A percentile compares a stretch with the other conserved stretches of the same genome.
Conservation (phyloP, 106 monocot genomes). For the Dioscorea alata region DNA sequence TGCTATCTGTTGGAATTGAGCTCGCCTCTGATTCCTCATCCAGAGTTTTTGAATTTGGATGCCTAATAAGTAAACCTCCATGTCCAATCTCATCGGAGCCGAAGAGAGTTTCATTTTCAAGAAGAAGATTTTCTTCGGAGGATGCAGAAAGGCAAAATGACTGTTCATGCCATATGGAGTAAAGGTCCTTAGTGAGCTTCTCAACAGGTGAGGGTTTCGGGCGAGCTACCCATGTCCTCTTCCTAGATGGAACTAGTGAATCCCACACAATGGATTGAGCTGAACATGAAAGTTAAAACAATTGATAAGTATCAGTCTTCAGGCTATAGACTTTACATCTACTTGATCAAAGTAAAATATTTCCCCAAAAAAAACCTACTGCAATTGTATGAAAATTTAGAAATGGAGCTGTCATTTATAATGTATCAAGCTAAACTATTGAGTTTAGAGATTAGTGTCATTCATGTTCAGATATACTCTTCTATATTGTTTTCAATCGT, state of each 20-base stretch:
- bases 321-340: too few species aligned
- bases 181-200: slow-evolving; percentile 83
- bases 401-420: too few species aligned
- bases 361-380: too few species aligned
- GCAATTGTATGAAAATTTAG: too few species aligned
- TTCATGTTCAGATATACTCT: too few species aligned
- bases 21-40: slow-evolving; percentile 99
- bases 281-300: slow-evolving; percentile 49
- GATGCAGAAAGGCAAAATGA: slow-evolving; percentile 53
- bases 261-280: slow-evolving; percentile 74
- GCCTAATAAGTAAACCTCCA: slow-evolving; percentile 77
- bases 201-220: slow-evolving; percentile 74
- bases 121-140: slow-evolving; percentile 69
- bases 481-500: too few species aligned
- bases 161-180: slow-evolving; percentile 73
- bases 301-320: background rate
- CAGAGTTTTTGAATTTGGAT: slow-evolving; percentile 42
- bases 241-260: slow-evolving; percentile 71
- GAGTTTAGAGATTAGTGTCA: too few species aligned
- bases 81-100: slow-evolving; percentile 77
- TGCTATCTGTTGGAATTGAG: slow-evolving; percentile 61
- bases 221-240: slow-evolving; percentile 47
- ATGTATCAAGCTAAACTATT: too few species aligned
- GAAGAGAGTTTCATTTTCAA: slow-evolving; percentile 45
- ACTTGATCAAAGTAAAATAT: too few species aligned